Base-by-base conservation (phyloP, 2,329 filamentous ascomycete genomes). In the Arthrobotrys sphaeroides region DNA sequence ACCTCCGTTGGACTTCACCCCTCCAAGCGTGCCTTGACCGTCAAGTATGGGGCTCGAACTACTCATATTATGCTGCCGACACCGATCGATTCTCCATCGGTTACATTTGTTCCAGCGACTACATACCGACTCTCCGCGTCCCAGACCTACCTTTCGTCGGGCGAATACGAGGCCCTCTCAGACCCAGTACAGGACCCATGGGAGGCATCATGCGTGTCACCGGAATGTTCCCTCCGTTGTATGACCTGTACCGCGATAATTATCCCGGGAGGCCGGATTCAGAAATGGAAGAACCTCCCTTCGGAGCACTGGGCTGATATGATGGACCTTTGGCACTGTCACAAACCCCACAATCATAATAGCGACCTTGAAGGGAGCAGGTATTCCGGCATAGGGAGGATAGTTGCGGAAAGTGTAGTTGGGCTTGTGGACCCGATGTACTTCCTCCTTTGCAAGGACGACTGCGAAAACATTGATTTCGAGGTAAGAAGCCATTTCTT, bases 301-400 rank as follows among this genome's bases (percentile, higher is more conserved):
- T 97, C 93, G 80, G 93, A 96, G 79, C 94, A 97, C 80, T 99
- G 95, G 95, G 96, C 95, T 0, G 95, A 99, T 84, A 96, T 99
- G 94, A 99, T 99, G 95, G 96, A 99, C 82, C 96, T 99, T 79
- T 99, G 95, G 95, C 96, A 99, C 83, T 99, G 95, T 80, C 95
- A 99, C 82, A 98, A 98, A 83, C 95, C 96, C 40, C 86, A 89
- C 75, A 85, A 89, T 66, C 85, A 88, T 76, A 82, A 82, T 16
- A 83, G 84, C 43, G 79, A 85, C 24, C 16, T 62, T 28, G 77
- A 79, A 62, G 68, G 72, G 60, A 75, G 70, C 42, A 64, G 80
- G 16, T 64, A 78, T 24, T 55, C 79, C 28, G 73, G 78, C 7
- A 62, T 76, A 9, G 81, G 90, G 78, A 87, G 86, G 77, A 90